Evolutionary conservation across 345 rosid species (phyloP).

Genomic region (Streptanthus diversifolius): DNA sequence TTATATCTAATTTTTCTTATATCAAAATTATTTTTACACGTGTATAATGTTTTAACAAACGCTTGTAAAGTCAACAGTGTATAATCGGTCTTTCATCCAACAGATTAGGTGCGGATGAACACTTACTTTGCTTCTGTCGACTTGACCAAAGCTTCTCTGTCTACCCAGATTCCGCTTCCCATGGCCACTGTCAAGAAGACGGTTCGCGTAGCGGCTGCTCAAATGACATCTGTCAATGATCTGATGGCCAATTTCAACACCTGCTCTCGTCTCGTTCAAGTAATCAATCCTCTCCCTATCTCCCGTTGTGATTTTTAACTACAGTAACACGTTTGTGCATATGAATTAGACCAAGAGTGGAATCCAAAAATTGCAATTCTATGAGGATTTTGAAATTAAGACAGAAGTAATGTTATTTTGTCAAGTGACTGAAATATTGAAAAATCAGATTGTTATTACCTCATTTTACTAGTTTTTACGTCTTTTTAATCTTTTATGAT

Average conservation of each 20-base stretch:
- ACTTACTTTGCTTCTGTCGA: neutral
- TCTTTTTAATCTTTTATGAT: neutral
- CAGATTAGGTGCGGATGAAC: conserved; percentile 11
- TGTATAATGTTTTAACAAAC: too few relatives aligned
- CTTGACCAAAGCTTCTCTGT: conserved; percentile 20
- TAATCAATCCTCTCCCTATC: conserved; percentile 6
- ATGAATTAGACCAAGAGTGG: neutral
- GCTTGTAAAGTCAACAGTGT: neutral
- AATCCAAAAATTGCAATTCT: neutral
- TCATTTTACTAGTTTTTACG: neutral
- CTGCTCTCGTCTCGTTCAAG: conserved; percentile 87
- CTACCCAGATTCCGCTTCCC: neutral
- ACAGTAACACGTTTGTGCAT: neutral
- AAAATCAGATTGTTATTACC: neutral
- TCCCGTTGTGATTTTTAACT: too few relatives aligned
- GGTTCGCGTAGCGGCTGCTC: conserved; percentile 89
- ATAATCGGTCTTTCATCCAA: neutral
- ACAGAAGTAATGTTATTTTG: neutral
- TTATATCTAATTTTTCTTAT: too few relatives aligned
- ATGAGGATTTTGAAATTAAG: neutral
- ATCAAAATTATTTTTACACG: too few relatives aligned
- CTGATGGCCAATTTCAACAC: conserved; percentile 74
- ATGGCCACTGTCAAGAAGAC: conserved; percentile 43
- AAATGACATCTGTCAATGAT: conserved; percentile 92
- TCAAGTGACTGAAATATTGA: neutral